Evolutionary conservation across 192 early-diverging fungal genomes (phyloP).

Genomic region (Piromyces finnis): DNA sequence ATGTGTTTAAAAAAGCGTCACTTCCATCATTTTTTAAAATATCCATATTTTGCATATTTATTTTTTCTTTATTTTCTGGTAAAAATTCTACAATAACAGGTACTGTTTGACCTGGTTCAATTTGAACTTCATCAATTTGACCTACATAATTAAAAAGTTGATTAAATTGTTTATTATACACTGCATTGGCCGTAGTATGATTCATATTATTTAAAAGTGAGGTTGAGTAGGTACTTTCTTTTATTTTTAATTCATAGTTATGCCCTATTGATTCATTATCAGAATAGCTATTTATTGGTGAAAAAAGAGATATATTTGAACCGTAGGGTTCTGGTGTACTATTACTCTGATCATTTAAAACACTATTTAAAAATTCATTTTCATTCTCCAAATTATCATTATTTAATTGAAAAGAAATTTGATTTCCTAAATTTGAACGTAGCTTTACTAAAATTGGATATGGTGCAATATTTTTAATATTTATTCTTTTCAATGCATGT

Average conservation of each 20-base stretch:
- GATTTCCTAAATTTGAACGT: constrained; percentile 54
- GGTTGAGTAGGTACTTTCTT: not conserved
- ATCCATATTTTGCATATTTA: not conserved
- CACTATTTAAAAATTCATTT: not conserved
- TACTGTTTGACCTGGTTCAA: constrained; percentile 45
- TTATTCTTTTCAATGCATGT: constrained; percentile 52
- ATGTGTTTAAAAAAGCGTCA: constrained; percentile 3
- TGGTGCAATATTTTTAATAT: constrained; percentile 47
- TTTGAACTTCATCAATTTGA: constrained; percentile 45
- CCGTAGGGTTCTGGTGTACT: not conserved
- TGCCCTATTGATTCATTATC: not conserved
- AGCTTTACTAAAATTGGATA: constrained; percentile 46
- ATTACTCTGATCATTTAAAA: constrained; percentile 10
- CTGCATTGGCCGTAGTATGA: not conserved
- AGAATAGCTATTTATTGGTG: constrained; percentile 1
- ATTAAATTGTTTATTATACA: constrained; percentile 18
- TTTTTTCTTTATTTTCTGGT: constrained; percentile 18
- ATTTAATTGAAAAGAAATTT: constrained; percentile 67
- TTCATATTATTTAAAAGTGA: not conserved
- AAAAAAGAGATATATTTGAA: constrained; percentile 1
- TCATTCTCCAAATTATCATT: constrained; percentile 53
- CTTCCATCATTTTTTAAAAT: not conserved
- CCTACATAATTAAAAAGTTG: constrained; percentile 89
- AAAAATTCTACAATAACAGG: constrained; percentile 68
- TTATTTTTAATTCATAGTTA: constrained; percentile 26